These are phyloP conservation scores for Silene vulgaris DNA, from an alignment of 179 eudicot species.

Conservation along the genomic window DNA sequence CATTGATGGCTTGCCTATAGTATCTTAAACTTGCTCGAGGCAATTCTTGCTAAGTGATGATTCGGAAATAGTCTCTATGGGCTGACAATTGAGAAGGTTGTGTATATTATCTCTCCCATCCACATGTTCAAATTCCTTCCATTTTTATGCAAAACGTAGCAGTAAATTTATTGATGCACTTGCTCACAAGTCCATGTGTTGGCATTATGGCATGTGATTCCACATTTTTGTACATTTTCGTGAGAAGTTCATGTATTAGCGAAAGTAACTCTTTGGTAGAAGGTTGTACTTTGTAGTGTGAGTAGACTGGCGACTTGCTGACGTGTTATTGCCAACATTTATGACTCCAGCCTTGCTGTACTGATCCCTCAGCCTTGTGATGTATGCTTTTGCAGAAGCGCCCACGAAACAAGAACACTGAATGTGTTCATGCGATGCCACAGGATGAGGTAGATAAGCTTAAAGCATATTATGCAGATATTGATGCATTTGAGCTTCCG, in stretches of 20 bases:
- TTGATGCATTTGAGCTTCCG: slow-evolving; percentile 40
- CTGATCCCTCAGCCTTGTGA: not conserved
- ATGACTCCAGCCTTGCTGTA: not conserved
- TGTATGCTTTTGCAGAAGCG: slow-evolving; percentile 31
- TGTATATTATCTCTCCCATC: no score
- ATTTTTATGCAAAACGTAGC: not conserved
- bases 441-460: slow-evolving; percentile 40
- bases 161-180: not conserved
- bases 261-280: no score
- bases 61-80: not conserved
- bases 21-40: not conserved
- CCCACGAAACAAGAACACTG: slow-evolving; percentile 20
- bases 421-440: slow-evolving; percentile 26
- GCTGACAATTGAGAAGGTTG: not conserved
- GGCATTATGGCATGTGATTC: no score
- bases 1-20: not conserved
- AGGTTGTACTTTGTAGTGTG: not conserved
- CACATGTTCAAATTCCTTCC: not conserved
- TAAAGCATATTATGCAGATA: slow-evolving; percentile 38
- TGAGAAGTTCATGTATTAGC: not conserved
- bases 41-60: not conserved
- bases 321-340: not conserved
- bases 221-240: no score
- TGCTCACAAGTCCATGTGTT: not conserved
- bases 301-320: not conserved